phyloP scores from a whole-genome alignment of 2,329 filamentous ascomycete species.

The Teratosphaeria gauchensis region DNA sequence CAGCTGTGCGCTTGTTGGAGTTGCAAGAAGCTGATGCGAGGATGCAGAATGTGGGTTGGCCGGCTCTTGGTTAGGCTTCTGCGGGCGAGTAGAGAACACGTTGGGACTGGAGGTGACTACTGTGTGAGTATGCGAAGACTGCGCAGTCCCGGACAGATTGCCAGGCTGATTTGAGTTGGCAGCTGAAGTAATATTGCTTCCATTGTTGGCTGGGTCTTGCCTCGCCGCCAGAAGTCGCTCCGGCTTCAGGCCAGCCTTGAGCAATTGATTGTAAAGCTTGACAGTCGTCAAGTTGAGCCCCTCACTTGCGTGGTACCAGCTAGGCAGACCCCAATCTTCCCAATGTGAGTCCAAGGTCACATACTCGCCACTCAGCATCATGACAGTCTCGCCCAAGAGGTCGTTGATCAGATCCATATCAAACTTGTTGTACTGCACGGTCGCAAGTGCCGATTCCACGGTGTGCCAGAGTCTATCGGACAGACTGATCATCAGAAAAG shows the following conservation, averaged over 20 bases:
- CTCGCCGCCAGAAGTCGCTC: not conserved
- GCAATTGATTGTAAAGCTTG: slow-evolving; percentile 8
- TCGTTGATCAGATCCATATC: slow-evolving; percentile 25
- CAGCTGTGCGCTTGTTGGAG: not conserved
- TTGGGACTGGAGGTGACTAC: not conserved
- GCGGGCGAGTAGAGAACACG: not conserved
- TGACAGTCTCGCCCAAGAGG: slow-evolving; percentile 17
- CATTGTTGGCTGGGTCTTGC: not conserved
- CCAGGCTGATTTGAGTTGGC: not conserved
- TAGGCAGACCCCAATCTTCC: slow-evolving; percentile 24
- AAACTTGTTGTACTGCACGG: slow-evolving; percentile 13
- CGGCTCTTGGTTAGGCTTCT: not conserved
- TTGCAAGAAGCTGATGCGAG: not conserved
- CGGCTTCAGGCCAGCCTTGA: not conserved
- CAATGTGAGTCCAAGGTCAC: slow-evolving; percentile 21
- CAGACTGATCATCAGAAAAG: slow-evolving; percentile 20
- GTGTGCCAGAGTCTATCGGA: slow-evolving; percentile 17
- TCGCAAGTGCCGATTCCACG: slow-evolving; percentile 12
- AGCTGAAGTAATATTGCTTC: not conserved
- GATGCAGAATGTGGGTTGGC: not conserved
- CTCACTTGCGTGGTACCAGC: slow-evolving; percentile 13
- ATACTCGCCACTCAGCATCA: slow-evolving; percentile 20
- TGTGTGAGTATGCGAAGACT: not conserved
- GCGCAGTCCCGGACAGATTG: not conserved
- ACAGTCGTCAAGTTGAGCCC: slow-evolving; percentile 10